Evolutionary conservation across 352 stramenopile genomes (phyloP).

Genomic region (Phytopythium sindhum): DNA sequence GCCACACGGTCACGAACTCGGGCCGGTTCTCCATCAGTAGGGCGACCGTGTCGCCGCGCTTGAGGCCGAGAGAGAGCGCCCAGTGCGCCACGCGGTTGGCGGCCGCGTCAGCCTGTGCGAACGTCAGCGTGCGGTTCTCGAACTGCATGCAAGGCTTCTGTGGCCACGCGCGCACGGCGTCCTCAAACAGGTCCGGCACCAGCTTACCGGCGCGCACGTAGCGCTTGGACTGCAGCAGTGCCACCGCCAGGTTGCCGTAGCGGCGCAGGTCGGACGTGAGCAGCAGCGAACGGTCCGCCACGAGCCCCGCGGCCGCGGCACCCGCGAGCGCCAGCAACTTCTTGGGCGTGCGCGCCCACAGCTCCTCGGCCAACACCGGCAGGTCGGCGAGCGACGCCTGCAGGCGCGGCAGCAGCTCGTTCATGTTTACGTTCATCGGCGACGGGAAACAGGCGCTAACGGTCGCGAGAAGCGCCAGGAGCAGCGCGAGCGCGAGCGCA

Average conservation of each 20-base stretch:
- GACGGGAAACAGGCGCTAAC: neutral
- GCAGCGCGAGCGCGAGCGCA: neutral
- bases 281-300: constrained; percentile 51
- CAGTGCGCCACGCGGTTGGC: constrained; percentile 78
- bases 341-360: constrained; percentile 13
- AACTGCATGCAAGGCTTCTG: constrained; percentile 64
- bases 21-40: constrained; percentile 86
- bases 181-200: constrained; percentile 59
- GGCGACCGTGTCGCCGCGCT: constrained; percentile 61
- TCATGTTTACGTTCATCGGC: neutral
- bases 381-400: neutral
- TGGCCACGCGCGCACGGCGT: constrained; percentile 47
- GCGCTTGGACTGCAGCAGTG: constrained; percentile 39
- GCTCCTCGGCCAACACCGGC: neutral
- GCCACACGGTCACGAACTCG: constrained; percentile 80
- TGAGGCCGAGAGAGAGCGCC: constrained; percentile 47
- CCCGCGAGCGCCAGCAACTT: constrained; percentile 49
- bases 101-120: constrained; percentile 52
- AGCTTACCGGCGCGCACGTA: constrained; percentile 32
- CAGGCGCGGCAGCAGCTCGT: neutral
- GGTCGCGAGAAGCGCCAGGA: neutral
- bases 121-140: constrained; percentile 46
- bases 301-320: constrained; percentile 38
- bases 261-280: constrained; percentile 57
- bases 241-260: constrained; percentile 28